phyloP scores from a whole-genome alignment of 805 yeast species.

The Torulaspora franciscae region DNA sequence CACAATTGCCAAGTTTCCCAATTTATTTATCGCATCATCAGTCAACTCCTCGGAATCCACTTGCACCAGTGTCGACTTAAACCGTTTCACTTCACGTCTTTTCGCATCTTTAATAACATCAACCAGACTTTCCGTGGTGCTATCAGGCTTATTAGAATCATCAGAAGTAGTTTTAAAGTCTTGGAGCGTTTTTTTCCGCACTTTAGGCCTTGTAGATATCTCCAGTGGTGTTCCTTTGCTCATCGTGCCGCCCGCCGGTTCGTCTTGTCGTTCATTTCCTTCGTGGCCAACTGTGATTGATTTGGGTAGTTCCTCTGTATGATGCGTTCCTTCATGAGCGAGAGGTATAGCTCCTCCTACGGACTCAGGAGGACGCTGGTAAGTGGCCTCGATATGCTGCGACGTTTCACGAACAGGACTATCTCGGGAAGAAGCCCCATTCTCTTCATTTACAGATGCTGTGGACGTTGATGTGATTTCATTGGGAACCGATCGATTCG shows the following conservation, averaged over 20 bases:
- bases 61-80: constrained; percentile 25
- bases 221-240: no score
- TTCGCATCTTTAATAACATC: constrained; percentile 35
- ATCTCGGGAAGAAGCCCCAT: no score
- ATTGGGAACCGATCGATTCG: background rate
- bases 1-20: constrained; percentile 37
- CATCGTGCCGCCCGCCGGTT: no score
- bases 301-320: no score
- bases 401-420: no score
- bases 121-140: constrained; percentile 19
- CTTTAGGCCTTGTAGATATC: background rate
- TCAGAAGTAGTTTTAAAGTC: background rate
- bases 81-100: constrained; percentile 27
- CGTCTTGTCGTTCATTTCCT: background rate
- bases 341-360: no score
- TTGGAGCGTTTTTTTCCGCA: constrained; percentile 5
- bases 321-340: no score
- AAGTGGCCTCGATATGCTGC: no score
- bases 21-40: constrained; percentile 30
- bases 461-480: background rate
- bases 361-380: no score
- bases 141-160: background rate
- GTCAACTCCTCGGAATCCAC: constrained; percentile 30
- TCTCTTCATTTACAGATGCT: background rate
- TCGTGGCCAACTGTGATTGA: background rate